These are phyloP conservation scores for Leishmania lainsoni DNA, from an alignment of 208 protist species.

Conservation along the genomic window DNA sequence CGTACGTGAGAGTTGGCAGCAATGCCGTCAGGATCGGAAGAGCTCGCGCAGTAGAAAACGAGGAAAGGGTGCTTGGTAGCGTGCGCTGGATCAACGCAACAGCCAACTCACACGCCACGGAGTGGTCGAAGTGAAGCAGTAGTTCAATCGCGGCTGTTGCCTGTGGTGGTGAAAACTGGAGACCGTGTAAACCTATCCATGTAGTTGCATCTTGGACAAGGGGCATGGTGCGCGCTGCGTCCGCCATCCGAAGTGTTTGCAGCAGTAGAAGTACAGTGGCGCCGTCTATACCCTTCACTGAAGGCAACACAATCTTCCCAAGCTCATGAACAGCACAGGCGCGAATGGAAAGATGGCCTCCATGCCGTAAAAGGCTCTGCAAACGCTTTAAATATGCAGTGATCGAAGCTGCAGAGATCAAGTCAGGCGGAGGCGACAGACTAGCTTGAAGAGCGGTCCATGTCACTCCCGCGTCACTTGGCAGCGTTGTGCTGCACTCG, in stretches of 20 bases:
- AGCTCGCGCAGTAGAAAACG: conserved; percentile 3
- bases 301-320: conserved; percentile 25
- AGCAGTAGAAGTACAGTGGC: conserved; percentile 44
- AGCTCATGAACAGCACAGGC: conserved; percentile 6
- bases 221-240: conserved; percentile 26
- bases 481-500: neutral
- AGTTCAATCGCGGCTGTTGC: conserved; percentile 10
- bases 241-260: conserved; percentile 38
- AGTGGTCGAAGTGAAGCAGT: conserved; percentile 10
- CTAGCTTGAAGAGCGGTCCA: neutral
- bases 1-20: neutral
- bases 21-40: conserved; percentile 9
- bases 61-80: neutral
- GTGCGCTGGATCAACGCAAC: conserved; percentile 7
- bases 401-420: neutral
- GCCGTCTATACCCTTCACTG: conserved; percentile 42
- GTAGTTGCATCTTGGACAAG: conserved; percentile 47
- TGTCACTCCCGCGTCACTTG: neutral
- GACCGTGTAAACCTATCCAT: conserved; percentile 39
- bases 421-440: neutral
- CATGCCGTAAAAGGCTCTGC: conserved; percentile 7
- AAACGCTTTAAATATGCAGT: conserved; percentile 19
- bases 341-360: neutral
- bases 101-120: conserved; percentile 11
- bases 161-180: neutral